Base-by-base conservation (phyloP, 2,329 filamentous ascomycete species). In the Hypoxylon sp. region DNA sequence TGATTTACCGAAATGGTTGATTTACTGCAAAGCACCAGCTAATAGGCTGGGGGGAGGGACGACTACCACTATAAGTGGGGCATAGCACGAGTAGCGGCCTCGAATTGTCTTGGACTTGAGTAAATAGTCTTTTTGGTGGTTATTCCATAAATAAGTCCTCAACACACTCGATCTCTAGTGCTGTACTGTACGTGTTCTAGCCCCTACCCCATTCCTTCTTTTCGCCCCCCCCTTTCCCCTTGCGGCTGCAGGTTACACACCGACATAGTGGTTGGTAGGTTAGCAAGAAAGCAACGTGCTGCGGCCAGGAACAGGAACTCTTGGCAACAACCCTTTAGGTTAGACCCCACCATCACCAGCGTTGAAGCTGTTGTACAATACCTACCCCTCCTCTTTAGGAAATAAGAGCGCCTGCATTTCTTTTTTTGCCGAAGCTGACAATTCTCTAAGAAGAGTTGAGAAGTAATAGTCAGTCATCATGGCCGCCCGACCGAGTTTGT, bases 401-500 rank as follows among this genome's bases (percentile, higher is more conserved):
- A 15, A 20, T 37, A 28, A 47, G 50, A 59, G 28, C 44, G 39
- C 26, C 47, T 44, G 24, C 22, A 46, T 26, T 46, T 43, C 39
- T 43, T 26, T 50, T 53, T 41, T 58, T 51, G 15, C n/a, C 24
- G 4, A 47, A 19, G 24, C 17, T 49, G 28, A 15, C 6, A 51
- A 52, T 6, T n/a, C 30, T 58, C 30, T 58, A 62, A 62, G 17
- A 39, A 17, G 56, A 51, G 26, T 55, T 28, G 6, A 17, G 54
- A 44, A 34, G 17, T 15, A 34, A 3, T 28, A 50, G 19, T 65
- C 24, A 50, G 19, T 65, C 24, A 79, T 46, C 72, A 89, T 89
- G 86, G 81, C 86, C 50, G 72, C 80, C 54, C 82, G 84, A 75
- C 86, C 86, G 34, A 79, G 82, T 59, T 81, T 89, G 75, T 85